These are phyloP conservation scores for Daldinia sp. DNA, from an alignment of 2,329 filamentous ascomycete genomes.

Conservation along the genomic window DNA sequence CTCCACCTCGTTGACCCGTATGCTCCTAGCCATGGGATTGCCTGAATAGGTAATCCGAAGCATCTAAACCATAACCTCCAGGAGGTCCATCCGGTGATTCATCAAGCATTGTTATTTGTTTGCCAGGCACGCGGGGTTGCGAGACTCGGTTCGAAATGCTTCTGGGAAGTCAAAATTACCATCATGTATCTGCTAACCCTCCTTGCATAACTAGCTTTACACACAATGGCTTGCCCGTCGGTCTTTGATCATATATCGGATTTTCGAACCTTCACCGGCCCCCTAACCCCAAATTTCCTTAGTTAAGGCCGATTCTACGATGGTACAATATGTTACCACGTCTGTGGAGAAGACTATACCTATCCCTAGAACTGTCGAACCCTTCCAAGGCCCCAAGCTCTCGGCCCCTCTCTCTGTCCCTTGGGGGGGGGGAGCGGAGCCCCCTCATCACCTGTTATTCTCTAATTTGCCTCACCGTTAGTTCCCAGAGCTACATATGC, in stretches of 20 bases:
- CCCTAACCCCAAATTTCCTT: slow-evolving; percentile 32
- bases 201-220: slow-evolving; percentile 16
- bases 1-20: slow-evolving; percentile 32
- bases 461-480: slow-evolving; percentile 33
- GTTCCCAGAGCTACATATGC: slow-evolving; percentile 23
- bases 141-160: slow-evolving; percentile 25
- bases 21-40: slow-evolving; percentile 29
- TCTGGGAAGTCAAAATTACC: slow-evolving; percentile 14
- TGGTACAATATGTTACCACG: slow-evolving; percentile 30
- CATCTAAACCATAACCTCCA: slow-evolving; percentile 17
- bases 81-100: slow-evolving; percentile 32
- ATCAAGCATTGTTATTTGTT: slow-evolving; percentile 29
- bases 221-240: slow-evolving; percentile 20
- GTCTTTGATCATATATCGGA: slow-evolving; percentile 35
- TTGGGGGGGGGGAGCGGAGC: slow-evolving; percentile 32
- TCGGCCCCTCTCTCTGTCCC: slow-evolving; percentile 26
- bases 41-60: slow-evolving; percentile 46
- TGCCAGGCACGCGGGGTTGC: slow-evolving; percentile 21
- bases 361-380: slow-evolving; percentile 37
- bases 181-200: slow-evolving; percentile 18
- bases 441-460: slow-evolving; percentile 26
- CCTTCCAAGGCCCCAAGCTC: slow-evolving; percentile 24
- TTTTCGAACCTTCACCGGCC: slow-evolving; percentile 37
- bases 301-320: slow-evolving; percentile 24
- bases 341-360: slow-evolving; percentile 32